Evolutionary conservation across 768 basidiomycete genomes (phyloP), one percentile per base, ranked within the genome.

Genomic region (Kwoniella mangroviensis): DNA sequence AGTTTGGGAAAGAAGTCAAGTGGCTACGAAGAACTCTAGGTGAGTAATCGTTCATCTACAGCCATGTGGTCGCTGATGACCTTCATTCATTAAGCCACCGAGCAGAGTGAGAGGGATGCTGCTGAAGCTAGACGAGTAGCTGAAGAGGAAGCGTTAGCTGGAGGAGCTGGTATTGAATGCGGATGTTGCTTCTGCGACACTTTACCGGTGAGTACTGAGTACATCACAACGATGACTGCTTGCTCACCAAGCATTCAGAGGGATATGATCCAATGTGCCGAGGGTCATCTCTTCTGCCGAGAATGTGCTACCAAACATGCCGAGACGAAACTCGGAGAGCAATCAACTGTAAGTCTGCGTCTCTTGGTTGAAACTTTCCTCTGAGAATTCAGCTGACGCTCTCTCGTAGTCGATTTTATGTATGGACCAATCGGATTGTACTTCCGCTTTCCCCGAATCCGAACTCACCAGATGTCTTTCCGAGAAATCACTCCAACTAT

Each of bases 181-280:
- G 91, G 90, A 13, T 95, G 93, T 76, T 97, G 94, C 82, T 96
- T 94, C 78, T 84, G 87, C 4, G 85, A 84, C 12, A 92, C 89
- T 70, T 81, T 89, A 4, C 90, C 91, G 82, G 92, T 92, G 80
- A 67, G 91, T 85, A 22, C 19, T n/a, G 45, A 49, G 10, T 19
- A 15, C 45, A 49, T 22, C 10, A 52, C 45, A 13, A 58, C 9
- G n/a, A n/a, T 7, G 40, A 13, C 40, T 45, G 34, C 34, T 28
- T 11, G 26, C 49, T 58, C 11, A 26, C 19, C 49, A 43, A 24
- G n/a, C 45, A 34, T 26, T 22, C 76, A 95, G 92, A 87, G 88
- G 51, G 89, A 91, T 74, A 91, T 94, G 90, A 86, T 92, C 1
- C 93, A 95, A 83, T 96, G 94, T 75, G 89, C 91, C 0, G 93